Evolutionary conservation across 2,329 filamentous ascomycete genomes (phyloP).

Genomic region (Annulohypoxylon truncatum): DNA sequence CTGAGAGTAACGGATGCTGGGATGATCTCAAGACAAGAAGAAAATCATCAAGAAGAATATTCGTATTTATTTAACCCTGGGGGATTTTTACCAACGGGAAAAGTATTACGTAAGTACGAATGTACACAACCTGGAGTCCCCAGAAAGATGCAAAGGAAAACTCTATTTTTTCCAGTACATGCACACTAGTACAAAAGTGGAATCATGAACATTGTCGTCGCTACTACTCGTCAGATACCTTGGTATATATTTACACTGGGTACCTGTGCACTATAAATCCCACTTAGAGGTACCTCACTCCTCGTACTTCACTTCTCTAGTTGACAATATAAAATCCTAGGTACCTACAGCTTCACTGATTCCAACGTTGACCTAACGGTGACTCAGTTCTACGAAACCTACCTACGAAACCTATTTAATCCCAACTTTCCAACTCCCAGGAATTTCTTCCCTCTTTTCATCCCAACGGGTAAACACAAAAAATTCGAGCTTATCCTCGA

Average conservation of each 20-base stretch:
- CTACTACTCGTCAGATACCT: background rate
- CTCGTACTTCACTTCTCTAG: background rate
- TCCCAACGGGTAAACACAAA: background rate
- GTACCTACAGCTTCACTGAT: background rate
- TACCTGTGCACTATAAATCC: background rate
- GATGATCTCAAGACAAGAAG: background rate
- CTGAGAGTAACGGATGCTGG: background rate
- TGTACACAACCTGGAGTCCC: background rate
- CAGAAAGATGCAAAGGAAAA: background rate
- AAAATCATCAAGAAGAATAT: background rate
- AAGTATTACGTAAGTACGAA: background rate
- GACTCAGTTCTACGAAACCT: background rate
- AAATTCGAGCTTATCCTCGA: background rate
- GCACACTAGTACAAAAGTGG: background rate
- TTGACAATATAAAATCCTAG: background rate
- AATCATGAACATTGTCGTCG: background rate
- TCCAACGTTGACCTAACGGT: background rate
- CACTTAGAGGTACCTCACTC: background rate
- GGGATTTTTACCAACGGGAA: background rate
- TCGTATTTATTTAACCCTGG: background rate
- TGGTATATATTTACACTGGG: background rate
- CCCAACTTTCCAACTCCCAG: background rate
- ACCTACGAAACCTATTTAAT: constrained; percentile 12
- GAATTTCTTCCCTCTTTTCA: background rate
- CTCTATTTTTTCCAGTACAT: background rate